Evolutionary conservation across 805 yeast genomes (phyloP).

Genomic region (Saturnispora dispora): DNA sequence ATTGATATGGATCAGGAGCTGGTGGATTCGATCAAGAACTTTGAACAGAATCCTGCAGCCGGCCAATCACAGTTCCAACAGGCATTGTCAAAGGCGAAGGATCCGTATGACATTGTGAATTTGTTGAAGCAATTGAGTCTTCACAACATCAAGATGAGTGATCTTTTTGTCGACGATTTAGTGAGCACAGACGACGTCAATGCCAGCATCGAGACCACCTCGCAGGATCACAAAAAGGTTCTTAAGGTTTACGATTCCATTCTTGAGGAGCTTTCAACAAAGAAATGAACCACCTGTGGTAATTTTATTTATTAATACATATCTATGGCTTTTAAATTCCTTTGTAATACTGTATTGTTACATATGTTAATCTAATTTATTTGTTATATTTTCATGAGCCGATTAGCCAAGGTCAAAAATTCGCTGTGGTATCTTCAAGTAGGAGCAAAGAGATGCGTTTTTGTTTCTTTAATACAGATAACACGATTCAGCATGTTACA

Average conservation of each 20-base stretch:
- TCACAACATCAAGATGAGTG: slow-evolving; percentile 9
- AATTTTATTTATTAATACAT: background rate
- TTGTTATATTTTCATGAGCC: background rate
- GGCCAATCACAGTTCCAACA: slow-evolving; percentile 6
- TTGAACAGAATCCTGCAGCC: slow-evolving; percentile 5
- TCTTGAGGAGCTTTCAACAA: slow-evolving; percentile 17
- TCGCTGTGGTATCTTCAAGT: background rate
- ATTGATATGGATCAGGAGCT: background rate
- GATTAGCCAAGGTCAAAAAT: background rate
- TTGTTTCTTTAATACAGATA: background rate
- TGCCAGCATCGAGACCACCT: background rate
- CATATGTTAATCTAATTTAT: background rate
- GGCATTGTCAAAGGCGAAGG: slow-evolving; percentile 8
- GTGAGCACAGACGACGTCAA: background rate
- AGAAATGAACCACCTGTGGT: background rate
- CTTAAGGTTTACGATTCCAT: slow-evolving; percentile 20
- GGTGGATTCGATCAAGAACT: slow-evolving; percentile 3
- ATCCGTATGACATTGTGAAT: slow-evolving; percentile 15
- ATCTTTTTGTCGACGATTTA: slow-evolving; percentile 10
- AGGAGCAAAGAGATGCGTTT: background rate
- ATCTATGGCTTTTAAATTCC: background rate
- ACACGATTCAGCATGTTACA: slow-evolving; percentile 51
- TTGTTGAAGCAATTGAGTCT: slow-evolving; percentile 9
- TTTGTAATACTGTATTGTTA: background rate
- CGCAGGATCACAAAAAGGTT: slow-evolving; percentile 7